These are phyloP conservation scores for Pulchroboletus neoregius DNA, from an alignment of 1,284 basidiomycete species.

Conservation along the genomic window DNA sequence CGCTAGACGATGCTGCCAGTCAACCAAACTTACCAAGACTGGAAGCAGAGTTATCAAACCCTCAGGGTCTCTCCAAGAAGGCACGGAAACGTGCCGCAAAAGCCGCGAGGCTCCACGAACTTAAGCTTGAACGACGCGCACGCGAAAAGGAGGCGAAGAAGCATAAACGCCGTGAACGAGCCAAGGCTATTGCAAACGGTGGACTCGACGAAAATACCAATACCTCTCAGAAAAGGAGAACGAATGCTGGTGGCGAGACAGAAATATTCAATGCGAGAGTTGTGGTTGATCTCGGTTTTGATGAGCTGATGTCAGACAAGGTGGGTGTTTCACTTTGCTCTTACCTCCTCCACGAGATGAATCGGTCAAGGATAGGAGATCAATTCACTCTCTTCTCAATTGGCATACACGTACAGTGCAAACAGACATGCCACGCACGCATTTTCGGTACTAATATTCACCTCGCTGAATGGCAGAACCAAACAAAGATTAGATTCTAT, in stretches of 20 bases:
- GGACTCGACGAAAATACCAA: conserved; percentile 50
- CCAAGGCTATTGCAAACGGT: conserved; percentile 52
- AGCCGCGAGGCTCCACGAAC: conserved; percentile 59
- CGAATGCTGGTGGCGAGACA: conserved; percentile 24
- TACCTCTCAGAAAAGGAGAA: conserved; percentile 42
- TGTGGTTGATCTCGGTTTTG: conserved; percentile 91
- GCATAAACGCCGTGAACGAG: conserved; percentile 55
- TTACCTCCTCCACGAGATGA: conserved; percentile 17
- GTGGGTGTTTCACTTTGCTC: conserved; percentile 45
- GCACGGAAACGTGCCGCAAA: conserved; percentile 76
- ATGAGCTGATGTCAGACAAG: conserved; percentile 91
- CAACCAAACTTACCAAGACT: conserved; percentile 14
- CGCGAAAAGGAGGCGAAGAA: conserved; percentile 70
- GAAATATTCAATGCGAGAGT: conserved; percentile 70
- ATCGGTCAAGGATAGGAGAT: conserved; percentile 63
- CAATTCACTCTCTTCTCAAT: conserved; percentile 80
- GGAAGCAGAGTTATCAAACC: conserved; percentile 14
- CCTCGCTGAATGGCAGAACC: conserved; percentile 73
- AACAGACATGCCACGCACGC: conserved; percentile 74
- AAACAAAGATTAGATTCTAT: conserved; percentile 64
- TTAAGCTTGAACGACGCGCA: conserved; percentile 73
- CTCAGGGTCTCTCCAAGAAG: conserved; percentile 64
- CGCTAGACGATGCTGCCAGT: conserved; percentile 8
- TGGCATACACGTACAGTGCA: conserved; percentile 84
- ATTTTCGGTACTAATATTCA: conserved; percentile 72